Evolutionary conservation across 805 yeast genomes (phyloP), one percentile per base, ranked within the genome.

Genomic region (Kazachstania martiniae): DNA sequence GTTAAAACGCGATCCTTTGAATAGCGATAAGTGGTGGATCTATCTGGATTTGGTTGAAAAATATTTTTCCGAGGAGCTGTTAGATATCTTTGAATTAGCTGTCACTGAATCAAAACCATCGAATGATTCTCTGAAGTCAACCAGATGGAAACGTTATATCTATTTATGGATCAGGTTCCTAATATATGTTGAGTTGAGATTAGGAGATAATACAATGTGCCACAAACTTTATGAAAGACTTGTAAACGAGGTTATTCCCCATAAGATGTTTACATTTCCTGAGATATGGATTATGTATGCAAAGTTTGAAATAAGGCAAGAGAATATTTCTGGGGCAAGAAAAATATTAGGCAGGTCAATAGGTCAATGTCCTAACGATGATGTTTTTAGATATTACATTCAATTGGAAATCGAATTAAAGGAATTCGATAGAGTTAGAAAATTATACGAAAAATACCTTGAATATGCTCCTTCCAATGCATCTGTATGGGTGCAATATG

Each of bases 21-120:
- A 83, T 56, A 76, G 73, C 52, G 91, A 81, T 45, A 59, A 74
- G 0, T 87, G 97, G 96, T 86, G 94, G 89, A 51, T 70, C 0
- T 77, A 76, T 45, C 37, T 84, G 2, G 62, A 68, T 9, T 48
- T 83, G 16, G 44, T 74, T 9, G 68, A 68, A 32, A 63, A 66
- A 16, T 47, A 62, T 13, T 51, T 37, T 21, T 38, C 44, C 2
- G 18, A 21, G 0, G 46, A 47, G 28, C 12, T 42, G 8, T 8
- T 35, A 12, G 12, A 12, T 7, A 33, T 28, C 4, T 44, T 45
- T 13, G 44, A 46, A 14, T 34, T 28, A 3, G 40, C 51, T 9
- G 31, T 45, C 1, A 31, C 18, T 8, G 41, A 46, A 9, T 37
- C 47, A 15, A 47, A 44, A 14, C 47, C 56, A 0, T 58, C 45